Conservation (phyloP, 352 stramenopile genomes). For the Pythium pectinolyticum region DNA sequence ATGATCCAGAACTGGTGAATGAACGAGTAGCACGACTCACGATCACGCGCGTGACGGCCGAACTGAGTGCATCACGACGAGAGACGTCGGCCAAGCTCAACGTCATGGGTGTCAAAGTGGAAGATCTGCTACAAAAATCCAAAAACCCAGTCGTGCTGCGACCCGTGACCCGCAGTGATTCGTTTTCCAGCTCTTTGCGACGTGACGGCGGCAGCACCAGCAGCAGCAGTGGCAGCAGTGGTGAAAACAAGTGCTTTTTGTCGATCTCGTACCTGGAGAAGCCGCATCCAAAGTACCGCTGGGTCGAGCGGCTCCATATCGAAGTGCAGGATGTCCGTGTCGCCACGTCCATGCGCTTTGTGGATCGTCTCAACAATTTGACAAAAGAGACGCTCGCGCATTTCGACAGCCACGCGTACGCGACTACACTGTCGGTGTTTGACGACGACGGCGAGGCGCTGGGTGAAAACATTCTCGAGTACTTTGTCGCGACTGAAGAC, state of each 20-base stretch:
- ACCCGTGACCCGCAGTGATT: constrained; percentile 34
- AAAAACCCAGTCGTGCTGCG: constrained; percentile 70
- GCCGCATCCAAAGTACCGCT: constrained; percentile 70
- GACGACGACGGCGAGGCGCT: constrained; percentile 25
- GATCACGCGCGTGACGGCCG: constrained; percentile 63
- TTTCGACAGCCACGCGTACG: constrained; percentile 63
- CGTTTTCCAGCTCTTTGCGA: constrained; percentile 10
- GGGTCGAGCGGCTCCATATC: constrained; percentile 57
- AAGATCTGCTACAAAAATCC: constrained; percentile 62
- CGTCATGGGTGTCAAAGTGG: constrained; percentile 71
- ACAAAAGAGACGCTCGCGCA: constrained; percentile 64
- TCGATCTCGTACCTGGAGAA: constrained; percentile 68
- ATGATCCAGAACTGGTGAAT: constrained; percentile 6
- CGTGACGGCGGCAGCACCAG: background rate
- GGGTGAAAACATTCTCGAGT: constrained; percentile 61
- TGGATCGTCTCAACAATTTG: constrained; percentile 64
- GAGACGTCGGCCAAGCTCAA: constrained; percentile 61
- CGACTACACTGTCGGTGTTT: constrained; percentile 42
- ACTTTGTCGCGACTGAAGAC: constrained; percentile 61
- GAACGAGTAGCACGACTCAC: constrained; percentile 67
- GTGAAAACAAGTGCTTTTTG: constrained; percentile 58
- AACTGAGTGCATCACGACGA: constrained; percentile 43
- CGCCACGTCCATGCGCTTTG: constrained; percentile 78
- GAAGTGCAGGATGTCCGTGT: constrained; percentile 72
- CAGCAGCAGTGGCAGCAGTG: no score